Evolutionary conservation across 2,329 filamentous ascomycete genomes (phyloP).

Genomic region (Sarocladium brachiariae): DNA sequence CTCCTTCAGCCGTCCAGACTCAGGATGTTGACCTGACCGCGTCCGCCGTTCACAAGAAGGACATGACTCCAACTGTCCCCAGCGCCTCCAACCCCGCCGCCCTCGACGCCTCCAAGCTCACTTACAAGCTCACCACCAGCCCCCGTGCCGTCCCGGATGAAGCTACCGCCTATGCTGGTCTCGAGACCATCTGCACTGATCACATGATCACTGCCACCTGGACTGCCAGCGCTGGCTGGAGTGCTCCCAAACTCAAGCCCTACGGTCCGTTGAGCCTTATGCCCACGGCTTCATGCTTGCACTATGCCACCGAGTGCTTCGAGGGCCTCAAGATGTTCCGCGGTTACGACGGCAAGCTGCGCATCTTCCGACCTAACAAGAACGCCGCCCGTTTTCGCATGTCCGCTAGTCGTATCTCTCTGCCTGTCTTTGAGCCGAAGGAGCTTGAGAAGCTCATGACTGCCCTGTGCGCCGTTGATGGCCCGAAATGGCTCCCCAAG

Average conservation of each 20-base stretch:
- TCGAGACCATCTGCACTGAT: constrained; percentile 62
- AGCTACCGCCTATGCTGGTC: constrained; percentile 37
- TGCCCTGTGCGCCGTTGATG: constrained; percentile 65
- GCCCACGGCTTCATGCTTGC: constrained; percentile 73
- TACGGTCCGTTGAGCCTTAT: constrained; percentile 73
- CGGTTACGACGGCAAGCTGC: constrained; percentile 66
- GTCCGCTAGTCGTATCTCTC: constrained; percentile 59
- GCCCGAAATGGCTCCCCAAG: constrained; percentile 71
- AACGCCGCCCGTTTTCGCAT: constrained; percentile 61
- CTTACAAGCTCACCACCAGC: constrained; percentile 42
- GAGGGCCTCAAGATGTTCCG: constrained; percentile 80
- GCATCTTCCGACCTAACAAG: constrained; percentile 69
- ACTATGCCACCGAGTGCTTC: constrained; percentile 90
- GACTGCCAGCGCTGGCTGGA: constrained; percentile 62
- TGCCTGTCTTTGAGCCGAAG: constrained; percentile 64
- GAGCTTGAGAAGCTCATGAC: constrained; percentile 70
- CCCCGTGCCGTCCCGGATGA: constrained; percentile 48
- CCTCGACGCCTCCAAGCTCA: constrained; percentile 57
- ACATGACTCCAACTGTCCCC: constrained; percentile 24
- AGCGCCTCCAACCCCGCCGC: constrained; percentile 33
- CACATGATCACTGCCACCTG: constrained; percentile 79
- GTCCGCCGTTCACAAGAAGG: constrained; percentile 44
- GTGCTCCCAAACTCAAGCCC: constrained; percentile 63
- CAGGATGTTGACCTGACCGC: constrained; percentile 46
- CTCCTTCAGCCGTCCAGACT: constrained; percentile 39